Conservation (phyloP, 768 basidiomycete species). For the Multifurca ochricompacta region DNA sequence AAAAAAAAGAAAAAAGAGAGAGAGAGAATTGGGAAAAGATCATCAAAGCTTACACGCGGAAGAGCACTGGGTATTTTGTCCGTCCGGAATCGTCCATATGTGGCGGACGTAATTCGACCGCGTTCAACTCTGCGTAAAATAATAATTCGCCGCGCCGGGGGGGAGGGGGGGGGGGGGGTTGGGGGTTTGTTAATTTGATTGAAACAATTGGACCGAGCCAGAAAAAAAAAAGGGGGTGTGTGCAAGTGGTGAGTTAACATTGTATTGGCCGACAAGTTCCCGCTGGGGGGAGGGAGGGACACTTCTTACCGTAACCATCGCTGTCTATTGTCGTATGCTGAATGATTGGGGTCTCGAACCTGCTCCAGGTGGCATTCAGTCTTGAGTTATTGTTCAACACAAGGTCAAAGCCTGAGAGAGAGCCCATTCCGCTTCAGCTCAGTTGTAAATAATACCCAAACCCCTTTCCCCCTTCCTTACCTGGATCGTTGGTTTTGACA, state of each 20-base stretch:
- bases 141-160: not conserved
- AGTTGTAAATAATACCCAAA: too few relatives aligned
- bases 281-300: not conserved
- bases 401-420: slow-evolving; percentile 48
- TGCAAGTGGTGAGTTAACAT: not conserved
- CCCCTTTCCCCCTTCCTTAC: slow-evolving; percentile 12
- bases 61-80: slow-evolving; percentile 91
- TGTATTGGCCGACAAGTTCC: not conserved
- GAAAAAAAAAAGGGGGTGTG: not conserved
- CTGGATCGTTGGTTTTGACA: slow-evolving; percentile 41
- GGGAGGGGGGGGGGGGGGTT: not conserved
- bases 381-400: slow-evolving; percentile 62
- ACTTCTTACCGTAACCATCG: slow-evolving; percentile 63
- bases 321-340: slow-evolving; percentile 63
- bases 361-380: slow-evolving; percentile 53
- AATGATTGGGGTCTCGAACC: slow-evolving; percentile 67
- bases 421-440: too few relatives aligned
- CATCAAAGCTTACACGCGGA: slow-evolving; percentile 65
- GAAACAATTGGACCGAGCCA: not conserved
- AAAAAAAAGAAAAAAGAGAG: too few relatives aligned
- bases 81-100: slow-evolving; percentile 92
- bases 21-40: not conserved
- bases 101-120: slow-evolving; percentile 85
- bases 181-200: too few relatives aligned
- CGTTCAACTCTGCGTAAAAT: slow-evolving; percentile 63